Evolutionary conservation across 2,329 filamentous ascomycete species (phyloP).

Genomic region (Dendryphion nanum): DNA sequence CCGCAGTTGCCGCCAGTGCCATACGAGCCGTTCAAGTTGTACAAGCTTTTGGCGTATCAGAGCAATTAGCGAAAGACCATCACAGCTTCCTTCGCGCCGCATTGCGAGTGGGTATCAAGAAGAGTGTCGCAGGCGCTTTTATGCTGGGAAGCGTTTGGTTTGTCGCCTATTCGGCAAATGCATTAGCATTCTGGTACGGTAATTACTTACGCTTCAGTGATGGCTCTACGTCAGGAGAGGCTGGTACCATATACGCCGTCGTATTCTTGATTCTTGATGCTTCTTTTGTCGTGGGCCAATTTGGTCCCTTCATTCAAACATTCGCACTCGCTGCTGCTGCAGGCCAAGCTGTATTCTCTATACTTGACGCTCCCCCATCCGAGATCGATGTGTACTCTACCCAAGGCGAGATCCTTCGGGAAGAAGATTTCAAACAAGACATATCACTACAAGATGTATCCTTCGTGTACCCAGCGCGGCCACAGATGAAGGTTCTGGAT

Average conservation of each 20-base stretch:
- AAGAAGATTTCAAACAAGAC: conserved; percentile 36
- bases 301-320: conserved; percentile 61
- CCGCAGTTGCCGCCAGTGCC: conserved; percentile 46
- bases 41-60: conserved; percentile 48
- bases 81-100: conserved; percentile 32
- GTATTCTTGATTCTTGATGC: conserved; percentile 65
- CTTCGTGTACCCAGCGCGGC: conserved; percentile 42
- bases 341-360: conserved; percentile 45
- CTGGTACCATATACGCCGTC: conserved; percentile 60
- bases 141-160: conserved; percentile 47
- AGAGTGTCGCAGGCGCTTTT: conserved; percentile 40
- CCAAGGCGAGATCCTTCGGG: conserved; percentile 19
- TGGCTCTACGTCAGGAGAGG: conserved; percentile 22
- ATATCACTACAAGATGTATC: conserved; percentile 26
- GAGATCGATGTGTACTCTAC: conserved; percentile 40
- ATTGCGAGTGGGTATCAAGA: conserved; percentile 39
- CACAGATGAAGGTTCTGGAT: conserved; percentile 33
- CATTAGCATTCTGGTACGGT: conserved; percentile 48
- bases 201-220: conserved; percentile 24
- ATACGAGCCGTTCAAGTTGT: conserved; percentile 48
- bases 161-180: conserved; percentile 46
- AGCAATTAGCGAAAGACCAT: conserved; percentile 40
- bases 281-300: conserved; percentile 61
- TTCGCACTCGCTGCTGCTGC: conserved; percentile 55
- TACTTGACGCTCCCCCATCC: conserved; percentile 42